phyloP scores from a whole-genome alignment of 371 early-diverging fungal genomes.

The Syncephalastrum monosporum region DNA sequence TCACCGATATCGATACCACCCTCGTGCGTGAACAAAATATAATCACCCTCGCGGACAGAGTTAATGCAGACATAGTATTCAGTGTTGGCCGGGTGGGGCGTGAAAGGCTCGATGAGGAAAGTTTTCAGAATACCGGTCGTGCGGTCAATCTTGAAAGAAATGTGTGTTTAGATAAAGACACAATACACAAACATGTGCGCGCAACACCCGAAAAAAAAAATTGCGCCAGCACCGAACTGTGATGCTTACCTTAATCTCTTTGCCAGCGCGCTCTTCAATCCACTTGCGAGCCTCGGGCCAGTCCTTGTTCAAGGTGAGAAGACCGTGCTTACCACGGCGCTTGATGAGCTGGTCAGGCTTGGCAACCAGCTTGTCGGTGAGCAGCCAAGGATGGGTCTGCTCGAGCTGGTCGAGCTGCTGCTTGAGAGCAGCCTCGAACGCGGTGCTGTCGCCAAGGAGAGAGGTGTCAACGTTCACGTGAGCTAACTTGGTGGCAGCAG shows the following conservation, averaged over 20 bases:
- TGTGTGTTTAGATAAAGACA: conserved; percentile 2
- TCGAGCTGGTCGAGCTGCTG: conserved; percentile 70
- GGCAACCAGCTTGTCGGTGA: conserved; percentile 82
- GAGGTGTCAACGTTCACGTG: conserved; percentile 75
- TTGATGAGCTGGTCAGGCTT: conserved; percentile 98
- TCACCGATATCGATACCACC: conserved; percentile 98
- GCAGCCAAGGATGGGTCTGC: conserved; percentile 83
- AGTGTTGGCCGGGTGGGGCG: conserved; percentile 87
- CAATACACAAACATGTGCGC: neutral
- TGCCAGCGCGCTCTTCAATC: conserved; percentile 87
- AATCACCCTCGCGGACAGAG: conserved; percentile 93
- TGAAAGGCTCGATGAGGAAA: conserved; percentile 95
- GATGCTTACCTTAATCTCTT: conserved; percentile 70
- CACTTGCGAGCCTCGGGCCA: conserved; percentile 87
- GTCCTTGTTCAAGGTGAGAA: conserved; percentile 85
- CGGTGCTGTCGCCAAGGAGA: conserved; percentile 38
- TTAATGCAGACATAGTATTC: conserved; percentile 98
- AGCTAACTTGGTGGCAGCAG: conserved; percentile 77
- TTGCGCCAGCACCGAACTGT: neutral
- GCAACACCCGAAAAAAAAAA: neutral
- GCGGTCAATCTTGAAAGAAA: conserved; percentile 66
- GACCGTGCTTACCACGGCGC: conserved; percentile 94
- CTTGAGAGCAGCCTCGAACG: conserved; percentile 60
- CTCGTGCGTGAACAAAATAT: conserved; percentile 94
- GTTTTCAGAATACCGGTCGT: conserved; percentile 88